Evolutionary conservation across 2,329 filamentous ascomycete species (phyloP).

Genomic region (Arthrobotrys musiformis): DNA sequence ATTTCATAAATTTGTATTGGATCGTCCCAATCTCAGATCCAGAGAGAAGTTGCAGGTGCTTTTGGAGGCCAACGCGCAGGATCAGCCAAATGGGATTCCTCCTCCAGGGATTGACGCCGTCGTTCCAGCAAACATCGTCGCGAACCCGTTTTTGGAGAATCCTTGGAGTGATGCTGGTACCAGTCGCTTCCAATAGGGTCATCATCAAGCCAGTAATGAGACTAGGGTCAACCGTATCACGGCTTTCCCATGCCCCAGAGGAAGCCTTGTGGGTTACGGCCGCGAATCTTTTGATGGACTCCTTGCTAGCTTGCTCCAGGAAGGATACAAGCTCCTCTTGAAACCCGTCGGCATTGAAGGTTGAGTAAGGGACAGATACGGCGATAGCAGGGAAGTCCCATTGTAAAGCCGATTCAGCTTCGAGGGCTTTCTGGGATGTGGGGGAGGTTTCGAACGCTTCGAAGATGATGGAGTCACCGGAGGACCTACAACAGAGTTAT

Average conservation of each 20-base stretch:
- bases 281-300: conserved; percentile 68
- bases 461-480: conserved; percentile 64
- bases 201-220: conserved; percentile 72
- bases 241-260: conserved; percentile 66
- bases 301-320: conserved; percentile 69
- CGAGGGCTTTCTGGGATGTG: conserved; percentile 67
- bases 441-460: conserved; percentile 73
- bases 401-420: conserved; percentile 66
- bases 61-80: conserved; percentile 70
- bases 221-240: conserved; percentile 70
- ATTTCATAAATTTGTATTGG: conserved; percentile 71
- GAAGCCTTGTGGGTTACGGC: conserved; percentile 68
- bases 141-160: conserved; percentile 70
- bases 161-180: conserved; percentile 62
- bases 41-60: conserved; percentile 65
- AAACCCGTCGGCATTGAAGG: conserved; percentile 65
- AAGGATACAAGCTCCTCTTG: conserved; percentile 67
- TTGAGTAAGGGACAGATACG: conserved; percentile 64
- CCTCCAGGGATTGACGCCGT: conserved; percentile 70
- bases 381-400: conserved; percentile 72
- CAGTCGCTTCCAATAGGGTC: conserved; percentile 70
- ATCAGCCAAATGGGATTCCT: conserved; percentile 72
- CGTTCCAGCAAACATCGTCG: conserved; percentile 70
- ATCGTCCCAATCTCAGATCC: conserved; percentile 64
- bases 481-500: conserved; percentile 42